Conservation (phyloP, 441 rosid genomes). For the Theobroma grandiflorum region DNA sequence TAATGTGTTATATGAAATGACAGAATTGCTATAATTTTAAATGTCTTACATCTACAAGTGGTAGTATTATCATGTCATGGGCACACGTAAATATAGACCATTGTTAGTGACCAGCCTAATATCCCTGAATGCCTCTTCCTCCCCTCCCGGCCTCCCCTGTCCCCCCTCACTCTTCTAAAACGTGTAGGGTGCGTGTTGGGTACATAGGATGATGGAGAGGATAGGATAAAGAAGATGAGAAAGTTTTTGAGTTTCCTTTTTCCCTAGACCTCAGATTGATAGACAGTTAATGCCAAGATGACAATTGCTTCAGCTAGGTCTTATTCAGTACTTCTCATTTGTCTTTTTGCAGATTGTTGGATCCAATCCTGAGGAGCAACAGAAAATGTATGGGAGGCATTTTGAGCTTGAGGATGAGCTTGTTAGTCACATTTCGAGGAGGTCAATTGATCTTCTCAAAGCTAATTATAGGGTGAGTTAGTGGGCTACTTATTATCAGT, state of each 20-base stretch:
- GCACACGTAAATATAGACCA: neutral
- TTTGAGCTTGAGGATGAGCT: slow-evolving; percentile 89
- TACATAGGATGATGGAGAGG: neutral
- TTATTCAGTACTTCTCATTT: neutral
- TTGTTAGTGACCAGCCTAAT: neutral
- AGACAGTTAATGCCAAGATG: neutral
- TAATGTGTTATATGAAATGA: neutral
- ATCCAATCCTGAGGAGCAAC: slow-evolving; percentile 83
- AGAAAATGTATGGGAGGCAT: slow-evolving; percentile 94
- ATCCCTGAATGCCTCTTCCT: too few species aligned
- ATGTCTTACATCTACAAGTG: neutral
- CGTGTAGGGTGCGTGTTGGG: too few species aligned
- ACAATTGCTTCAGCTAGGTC: neutral
- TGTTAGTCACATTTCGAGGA: slow-evolving; percentile 90
- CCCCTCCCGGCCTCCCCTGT: too few species aligned
- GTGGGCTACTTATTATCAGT: neutral
- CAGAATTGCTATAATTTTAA: neutral
- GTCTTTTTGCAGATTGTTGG: slow-evolving; percentile 65
- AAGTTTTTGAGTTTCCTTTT: neutral
- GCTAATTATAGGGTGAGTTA: slow-evolving; percentile 79
- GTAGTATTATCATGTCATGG: neutral
- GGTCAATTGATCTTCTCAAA: slow-evolving; percentile 84
- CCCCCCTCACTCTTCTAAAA: too few species aligned
- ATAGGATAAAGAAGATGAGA: neutral
- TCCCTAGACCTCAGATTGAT: neutral